Percentiles rank a stretch among this genome's conserved stretches.
These are phyloP conservation scores for Cinnamomum micranthum DNA, from an alignment of 164 flowering plant genomes.

Conservation along the genomic window DNA sequence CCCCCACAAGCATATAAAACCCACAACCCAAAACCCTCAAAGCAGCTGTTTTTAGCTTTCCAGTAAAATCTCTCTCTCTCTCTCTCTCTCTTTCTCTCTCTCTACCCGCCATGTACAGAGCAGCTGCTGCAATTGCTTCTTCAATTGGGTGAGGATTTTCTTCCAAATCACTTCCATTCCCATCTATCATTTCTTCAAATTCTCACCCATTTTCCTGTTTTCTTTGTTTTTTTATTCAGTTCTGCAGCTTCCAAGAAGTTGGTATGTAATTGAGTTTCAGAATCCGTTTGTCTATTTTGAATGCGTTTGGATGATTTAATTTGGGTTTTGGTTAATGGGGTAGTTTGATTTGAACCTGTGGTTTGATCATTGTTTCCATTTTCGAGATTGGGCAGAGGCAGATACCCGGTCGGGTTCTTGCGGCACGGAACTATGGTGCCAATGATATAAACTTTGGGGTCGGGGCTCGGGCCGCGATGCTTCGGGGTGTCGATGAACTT, in stretches of 20 bases:
- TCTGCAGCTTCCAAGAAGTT: constrained; percentile 40
- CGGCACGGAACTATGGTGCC: constrained; percentile 57
- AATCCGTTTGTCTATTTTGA: background rate
- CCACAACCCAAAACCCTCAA: background rate
- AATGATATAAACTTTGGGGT: constrained; percentile 70
- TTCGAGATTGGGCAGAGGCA: constrained; percentile 32
- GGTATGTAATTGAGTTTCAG: constrained; percentile 22
- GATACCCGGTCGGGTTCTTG: constrained; percentile 36
- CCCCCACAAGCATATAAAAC: too few species aligned
- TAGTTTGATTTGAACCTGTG: background rate
- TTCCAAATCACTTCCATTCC: background rate
- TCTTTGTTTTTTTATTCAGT: constrained; percentile 17
- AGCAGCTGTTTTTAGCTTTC: background rate
- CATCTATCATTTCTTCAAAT: background rate
- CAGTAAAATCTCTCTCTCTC: background rate
- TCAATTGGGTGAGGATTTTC: background rate
- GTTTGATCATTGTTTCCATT: background rate
- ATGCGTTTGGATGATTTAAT: background rate
- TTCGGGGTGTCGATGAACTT: constrained; percentile 79
- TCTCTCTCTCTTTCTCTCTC: constrained; percentile 1
- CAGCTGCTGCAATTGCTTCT: constrained; percentile 13
- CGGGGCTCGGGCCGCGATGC: constrained; percentile 73
- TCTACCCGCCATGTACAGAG: constrained; percentile 7
- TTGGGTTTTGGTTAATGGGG: background rate
- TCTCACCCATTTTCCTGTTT: background rate